phyloP scores from a whole-genome alignment of 1,139 yeast species.

The Pichia sp. region DNA sequence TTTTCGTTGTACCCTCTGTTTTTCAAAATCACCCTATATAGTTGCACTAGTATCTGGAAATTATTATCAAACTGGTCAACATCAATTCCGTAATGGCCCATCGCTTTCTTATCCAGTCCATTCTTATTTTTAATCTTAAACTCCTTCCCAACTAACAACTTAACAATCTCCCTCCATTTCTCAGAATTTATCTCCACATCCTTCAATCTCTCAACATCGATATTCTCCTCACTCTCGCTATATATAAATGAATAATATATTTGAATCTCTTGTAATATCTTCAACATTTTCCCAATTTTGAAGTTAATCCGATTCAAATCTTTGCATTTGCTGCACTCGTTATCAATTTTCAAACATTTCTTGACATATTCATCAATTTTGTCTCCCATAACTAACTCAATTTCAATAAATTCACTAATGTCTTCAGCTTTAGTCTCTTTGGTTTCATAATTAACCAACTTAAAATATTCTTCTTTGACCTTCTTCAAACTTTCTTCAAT shows the following conservation, averaged over 20 bases:
- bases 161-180: constrained; percentile 21
- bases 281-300: constrained; percentile 21
- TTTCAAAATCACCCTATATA: constrained; percentile 13
- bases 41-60: constrained; percentile 21
- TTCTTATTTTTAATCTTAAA: constrained; percentile 19
- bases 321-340: constrained; percentile 55
- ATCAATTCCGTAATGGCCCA: constrained; percentile 17
- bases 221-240: constrained; percentile 16
- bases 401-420: constrained; percentile 21
- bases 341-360: constrained; percentile 59
- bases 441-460: constrained; percentile 17
- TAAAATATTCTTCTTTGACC: constrained; percentile 21
- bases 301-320: constrained; percentile 37
- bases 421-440: constrained; percentile 17
- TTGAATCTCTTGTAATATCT: constrained; percentile 21
- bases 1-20: constrained; percentile 16
- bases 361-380: constrained; percentile 28
- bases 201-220: constrained; percentile 20
- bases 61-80: constrained; percentile 17
- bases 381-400: constrained; percentile 19
- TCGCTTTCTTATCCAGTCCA: constrained; percentile 15
- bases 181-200: constrained; percentile 23
- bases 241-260: constrained; percentile 28
- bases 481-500: constrained; percentile 14
- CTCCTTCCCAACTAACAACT: constrained; percentile 17